Conservation (phyloP, 345 rosid genomes). For the Hibiscus syriacus region DNA sequence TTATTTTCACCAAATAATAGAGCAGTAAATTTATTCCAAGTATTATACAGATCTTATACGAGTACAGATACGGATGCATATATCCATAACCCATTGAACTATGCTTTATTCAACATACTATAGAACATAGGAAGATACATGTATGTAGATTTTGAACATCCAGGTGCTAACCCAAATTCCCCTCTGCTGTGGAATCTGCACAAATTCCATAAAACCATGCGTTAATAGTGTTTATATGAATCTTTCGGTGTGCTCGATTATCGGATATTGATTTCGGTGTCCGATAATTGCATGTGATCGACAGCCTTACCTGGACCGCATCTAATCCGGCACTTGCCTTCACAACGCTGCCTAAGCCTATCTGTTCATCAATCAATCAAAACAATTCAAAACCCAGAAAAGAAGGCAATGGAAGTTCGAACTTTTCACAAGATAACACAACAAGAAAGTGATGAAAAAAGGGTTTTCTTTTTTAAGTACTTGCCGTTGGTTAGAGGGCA, state of each 20-base stretch:
- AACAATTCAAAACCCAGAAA: neutral
- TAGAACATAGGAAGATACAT: neutral
- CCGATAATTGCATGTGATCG: no score
- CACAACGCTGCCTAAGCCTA: slow-evolving; percentile 43
- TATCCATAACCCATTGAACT: neutral
- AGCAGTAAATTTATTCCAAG: slow-evolving; percentile 12
- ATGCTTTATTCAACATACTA: neutral
- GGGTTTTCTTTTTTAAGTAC: neutral
- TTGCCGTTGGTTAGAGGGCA: slow-evolving; percentile 38
- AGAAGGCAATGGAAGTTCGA: no score
- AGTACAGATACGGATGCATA: no score
- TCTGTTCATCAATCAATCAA: slow-evolving; percentile 15
- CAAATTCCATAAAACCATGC: no score
- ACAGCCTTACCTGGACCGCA: slow-evolving; percentile 37
- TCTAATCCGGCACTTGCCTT: slow-evolving; percentile 42
- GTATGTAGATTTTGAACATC: neutral
- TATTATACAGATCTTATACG: no score
- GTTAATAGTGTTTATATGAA: no score
- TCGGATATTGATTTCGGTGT: no score
- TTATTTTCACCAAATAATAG: slow-evolving; percentile 13
- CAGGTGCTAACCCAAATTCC: slow-evolving; percentile 1
- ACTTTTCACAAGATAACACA: no score
- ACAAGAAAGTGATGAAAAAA: no score
- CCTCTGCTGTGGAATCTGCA: slow-evolving; percentile 2
- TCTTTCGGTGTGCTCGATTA: no score